These are phyloP conservation scores for Trichoderma atrobrunneum DNA, from an alignment of 2,329 filamentous ascomycete genomes.

Conservation along the genomic window DNA sequence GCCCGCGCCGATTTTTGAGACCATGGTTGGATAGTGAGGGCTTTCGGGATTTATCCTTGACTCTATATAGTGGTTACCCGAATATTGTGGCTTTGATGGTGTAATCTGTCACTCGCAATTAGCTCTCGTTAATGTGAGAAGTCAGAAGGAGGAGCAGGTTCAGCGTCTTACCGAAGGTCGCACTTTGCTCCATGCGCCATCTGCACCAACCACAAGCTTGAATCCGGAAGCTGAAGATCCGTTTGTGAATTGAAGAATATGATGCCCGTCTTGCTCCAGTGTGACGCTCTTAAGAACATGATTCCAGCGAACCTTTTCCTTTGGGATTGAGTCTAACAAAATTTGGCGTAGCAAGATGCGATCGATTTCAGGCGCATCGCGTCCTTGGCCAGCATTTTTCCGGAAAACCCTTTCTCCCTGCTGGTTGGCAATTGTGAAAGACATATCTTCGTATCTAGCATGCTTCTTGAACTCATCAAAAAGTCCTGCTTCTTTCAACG, in stretches of 20 bases:
- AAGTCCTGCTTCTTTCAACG: slow-evolving; percentile 49
- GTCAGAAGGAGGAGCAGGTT: too few species aligned
- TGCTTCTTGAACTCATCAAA: slow-evolving; percentile 48
- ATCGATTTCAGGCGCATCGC: slow-evolving; percentile 40
- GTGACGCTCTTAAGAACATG: slow-evolving; percentile 18
- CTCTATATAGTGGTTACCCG: slow-evolving; percentile 14
- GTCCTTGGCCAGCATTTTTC: slow-evolving; percentile 24
- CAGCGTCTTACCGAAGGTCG: slow-evolving; percentile 22
- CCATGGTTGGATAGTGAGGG: background rate
- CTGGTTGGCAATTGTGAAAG: slow-evolving; percentile 46
- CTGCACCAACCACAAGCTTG: slow-evolving; percentile 38
- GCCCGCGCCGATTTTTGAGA: background rate
- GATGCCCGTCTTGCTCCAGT: slow-evolving; percentile 24
- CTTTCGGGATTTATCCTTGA: background rate
- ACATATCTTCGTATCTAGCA: slow-evolving; percentile 47
- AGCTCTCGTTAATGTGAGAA: background rate
- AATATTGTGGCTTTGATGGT: slow-evolving; percentile 13
- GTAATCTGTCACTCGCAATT: slow-evolving; percentile 26
- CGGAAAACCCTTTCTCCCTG: slow-evolving; percentile 36
- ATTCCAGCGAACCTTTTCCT: slow-evolving; percentile 42
- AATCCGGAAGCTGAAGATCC: slow-evolving; percentile 35
- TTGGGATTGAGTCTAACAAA: slow-evolving; percentile 41
- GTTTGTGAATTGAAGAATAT: slow-evolving; percentile 41
- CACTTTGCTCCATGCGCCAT: slow-evolving; percentile 40
- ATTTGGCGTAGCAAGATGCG: slow-evolving; percentile 41